phyloP scores from a whole-genome alignment of 371 early-diverging fungal species.

The Entomophthora muscae region DNA sequence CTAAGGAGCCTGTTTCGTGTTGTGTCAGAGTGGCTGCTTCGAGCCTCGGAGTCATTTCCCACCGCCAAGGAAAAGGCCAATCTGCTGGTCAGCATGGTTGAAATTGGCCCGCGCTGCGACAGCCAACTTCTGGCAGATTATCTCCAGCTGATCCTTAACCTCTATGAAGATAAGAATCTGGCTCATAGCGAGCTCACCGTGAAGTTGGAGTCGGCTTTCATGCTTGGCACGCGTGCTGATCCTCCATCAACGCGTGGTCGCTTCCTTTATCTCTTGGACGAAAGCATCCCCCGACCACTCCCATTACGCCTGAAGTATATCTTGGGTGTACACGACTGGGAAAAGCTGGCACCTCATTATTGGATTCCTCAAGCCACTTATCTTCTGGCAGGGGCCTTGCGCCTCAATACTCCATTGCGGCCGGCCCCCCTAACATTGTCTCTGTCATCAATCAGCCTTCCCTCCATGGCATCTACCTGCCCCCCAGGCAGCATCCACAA shows the following conservation, averaged over 20 bases:
- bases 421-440: conserved; percentile 25
- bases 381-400: conserved; percentile 55
- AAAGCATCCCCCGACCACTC: conserved; percentile 45
- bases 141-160: conserved; percentile 64
- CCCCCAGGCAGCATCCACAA: background rate
- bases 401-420: conserved; percentile 16
- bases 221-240: conserved; percentile 65
- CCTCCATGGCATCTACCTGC: background rate
- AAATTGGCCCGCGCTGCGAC: conserved; percentile 47
- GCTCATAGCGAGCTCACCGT: conserved; percentile 80
- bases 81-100: conserved; percentile 77
- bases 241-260: conserved; percentile 57
- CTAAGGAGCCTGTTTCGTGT: conserved; percentile 58
- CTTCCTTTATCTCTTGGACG: conserved; percentile 67
- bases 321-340: conserved; percentile 91
- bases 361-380: conserved; percentile 88
- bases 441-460: conserved; percentile 15
- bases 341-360: conserved; percentile 57
- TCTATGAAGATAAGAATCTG: conserved; percentile 65
- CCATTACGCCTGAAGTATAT: conserved; percentile 69
- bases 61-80: conserved; percentile 91
- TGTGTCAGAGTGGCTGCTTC: conserved; percentile 70
- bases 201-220: conserved; percentile 81
- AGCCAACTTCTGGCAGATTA: conserved; percentile 53
- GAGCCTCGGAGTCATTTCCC: conserved; percentile 64